A percentile compares a stretch with the other conserved stretches of the same genome.
Conservation (phyloP, 2,329 filamentous ascomycete genomes). For the Pseudopyricularia cyperi region DNA sequence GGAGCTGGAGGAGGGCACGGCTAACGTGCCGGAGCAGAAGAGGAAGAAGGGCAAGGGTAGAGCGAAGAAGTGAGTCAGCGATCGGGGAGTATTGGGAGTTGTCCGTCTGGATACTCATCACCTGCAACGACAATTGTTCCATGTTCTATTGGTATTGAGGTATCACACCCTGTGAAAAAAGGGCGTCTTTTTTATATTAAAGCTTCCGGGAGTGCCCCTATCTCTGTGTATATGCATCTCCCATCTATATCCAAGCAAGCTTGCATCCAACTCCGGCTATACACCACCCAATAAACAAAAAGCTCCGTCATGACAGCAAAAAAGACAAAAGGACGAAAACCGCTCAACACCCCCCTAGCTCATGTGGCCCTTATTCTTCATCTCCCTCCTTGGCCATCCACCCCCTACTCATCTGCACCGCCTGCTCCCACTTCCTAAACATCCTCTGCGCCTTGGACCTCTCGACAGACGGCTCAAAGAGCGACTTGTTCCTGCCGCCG, state of each 20-base stretch:
- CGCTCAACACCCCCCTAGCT: neutral
- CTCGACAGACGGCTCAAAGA: conserved; percentile 50
- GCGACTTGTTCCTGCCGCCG: conserved; percentile 54
- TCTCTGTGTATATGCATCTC: neutral
- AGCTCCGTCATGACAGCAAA: no score
- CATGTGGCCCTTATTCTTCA: neutral
- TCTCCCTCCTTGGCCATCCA: conserved; percentile 24
- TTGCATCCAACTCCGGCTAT: neutral
- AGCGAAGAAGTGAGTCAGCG: conserved; percentile 20
- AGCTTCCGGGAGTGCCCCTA: neutral
- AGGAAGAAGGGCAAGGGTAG: conserved; percentile 37
- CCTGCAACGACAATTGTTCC: no score
- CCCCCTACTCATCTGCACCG: conserved; percentile 44
- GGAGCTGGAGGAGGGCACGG: conserved; percentile 62
- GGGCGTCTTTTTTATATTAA: neutral
- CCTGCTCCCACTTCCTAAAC: conserved; percentile 41
- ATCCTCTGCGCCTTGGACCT: conserved; percentile 24
- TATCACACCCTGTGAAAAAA: no score
- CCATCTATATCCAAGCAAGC: neutral
- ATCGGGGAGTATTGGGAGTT: neutral
- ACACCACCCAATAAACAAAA: neutral
- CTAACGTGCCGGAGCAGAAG: conserved; percentile 41
- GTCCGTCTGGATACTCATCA: neutral
- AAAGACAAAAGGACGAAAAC: no score
- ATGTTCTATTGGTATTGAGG: no score